Evolutionary conservation across 1,284 basidiomycete species (phyloP), one percentile per base, ranked within the genome.

Genomic region (Ceratobasidium sp.): DNA sequence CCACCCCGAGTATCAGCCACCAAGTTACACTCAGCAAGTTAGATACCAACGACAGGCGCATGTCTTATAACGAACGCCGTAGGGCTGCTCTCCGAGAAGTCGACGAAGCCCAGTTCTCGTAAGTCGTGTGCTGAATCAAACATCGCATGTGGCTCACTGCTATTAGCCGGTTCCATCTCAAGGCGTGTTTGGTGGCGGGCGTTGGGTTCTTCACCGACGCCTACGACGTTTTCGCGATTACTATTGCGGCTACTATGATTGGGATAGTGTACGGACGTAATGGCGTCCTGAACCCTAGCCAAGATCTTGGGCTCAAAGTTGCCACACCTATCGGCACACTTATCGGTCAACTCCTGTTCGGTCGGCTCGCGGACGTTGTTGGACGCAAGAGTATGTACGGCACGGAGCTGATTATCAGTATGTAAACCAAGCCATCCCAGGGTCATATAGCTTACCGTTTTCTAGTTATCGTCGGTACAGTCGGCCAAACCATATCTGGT

Each of bases 151-250:
- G 46, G 16, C 23, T 18, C 8, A 34, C 12, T 53, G 28, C 72
- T 58, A 59, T 59, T 36, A 75, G 75, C 10, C 77, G 75, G 75
- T 84, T 84, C 76, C 92, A 93, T 77, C 84, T 88, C 58, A 92
- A 90, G 78, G 85, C 72, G 71, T 87, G 86, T 78, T 75, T 89
- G 59, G 89, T 93, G 4, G 90, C 92, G 0, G 90, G 91, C 74
- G 88, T 90, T 14, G 92, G 92, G 41, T 93, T 93, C 84, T 93
- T 92, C 82, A 92, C 92, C 50, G 92, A 73, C 59, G 73, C 73
- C 43, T 74, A 74, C 28, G 75, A 76, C 41, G 71, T 75, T 28
- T 76, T 76, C 75, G 80, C 79, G 74, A 84, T 94, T 81, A 92
- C 88, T 77, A 89, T 93, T 55, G 91, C 86, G 0, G 86, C 89